Percentiles rank a stretch among this genome's conserved stretches.
phyloP scores from a whole-genome alignment of 108 stramenopile genomes.

The Schizochytrium sp. region DNA sequence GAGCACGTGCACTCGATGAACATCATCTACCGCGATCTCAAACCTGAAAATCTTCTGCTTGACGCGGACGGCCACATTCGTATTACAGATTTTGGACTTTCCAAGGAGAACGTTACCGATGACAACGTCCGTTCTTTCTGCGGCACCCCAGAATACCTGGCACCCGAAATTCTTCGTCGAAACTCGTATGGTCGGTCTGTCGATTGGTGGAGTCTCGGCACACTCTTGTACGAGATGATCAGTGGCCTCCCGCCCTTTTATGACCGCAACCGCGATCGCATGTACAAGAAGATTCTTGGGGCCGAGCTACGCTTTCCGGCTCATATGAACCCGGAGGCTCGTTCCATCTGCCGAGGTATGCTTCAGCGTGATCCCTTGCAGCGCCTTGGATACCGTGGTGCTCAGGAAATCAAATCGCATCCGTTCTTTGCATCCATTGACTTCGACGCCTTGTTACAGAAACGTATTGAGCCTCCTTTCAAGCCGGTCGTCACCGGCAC shows the following conservation, averaged over 20 bases:
- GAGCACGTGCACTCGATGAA: slow-evolving; percentile 82
- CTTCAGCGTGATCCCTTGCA: slow-evolving; percentile 89
- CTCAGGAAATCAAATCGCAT: slow-evolving; percentile 88
- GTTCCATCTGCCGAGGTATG: slow-evolving; percentile 69
- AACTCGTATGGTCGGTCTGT: slow-evolving; percentile 80
- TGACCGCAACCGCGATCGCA: slow-evolving; percentile 69
- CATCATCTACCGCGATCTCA: slow-evolving; percentile 94
- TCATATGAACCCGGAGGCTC: slow-evolving; percentile 59
- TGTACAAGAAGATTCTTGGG: slow-evolving; percentile 73
- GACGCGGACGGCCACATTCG: slow-evolving; percentile 73
- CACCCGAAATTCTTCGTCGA: slow-evolving; percentile 71
- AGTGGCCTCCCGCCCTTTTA: slow-evolving; percentile 74
- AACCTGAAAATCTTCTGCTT: slow-evolving; percentile 80
- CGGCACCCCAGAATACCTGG: slow-evolving; percentile 66
- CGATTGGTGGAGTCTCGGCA: slow-evolving; percentile 81
- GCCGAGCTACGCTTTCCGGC: slow-evolving; percentile 39
- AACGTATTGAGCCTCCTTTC: slow-evolving; percentile 92
- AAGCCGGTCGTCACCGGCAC: slow-evolving; percentile 73
- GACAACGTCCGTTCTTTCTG: slow-evolving; percentile 68
- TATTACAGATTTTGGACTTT: slow-evolving; percentile 74
- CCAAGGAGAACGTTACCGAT: slow-evolving; percentile 68
- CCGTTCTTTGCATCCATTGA: slow-evolving; percentile 88
- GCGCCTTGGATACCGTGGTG: slow-evolving; percentile 87
- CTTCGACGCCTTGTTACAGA: slow-evolving; percentile 86
- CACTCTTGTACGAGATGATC: slow-evolving; percentile 77